Evolutionary conservation across 2,329 filamentous ascomycete genomes (phyloP), one percentile per base, ranked within the genome.

Genomic region (Xylariaceae sp.): DNA sequence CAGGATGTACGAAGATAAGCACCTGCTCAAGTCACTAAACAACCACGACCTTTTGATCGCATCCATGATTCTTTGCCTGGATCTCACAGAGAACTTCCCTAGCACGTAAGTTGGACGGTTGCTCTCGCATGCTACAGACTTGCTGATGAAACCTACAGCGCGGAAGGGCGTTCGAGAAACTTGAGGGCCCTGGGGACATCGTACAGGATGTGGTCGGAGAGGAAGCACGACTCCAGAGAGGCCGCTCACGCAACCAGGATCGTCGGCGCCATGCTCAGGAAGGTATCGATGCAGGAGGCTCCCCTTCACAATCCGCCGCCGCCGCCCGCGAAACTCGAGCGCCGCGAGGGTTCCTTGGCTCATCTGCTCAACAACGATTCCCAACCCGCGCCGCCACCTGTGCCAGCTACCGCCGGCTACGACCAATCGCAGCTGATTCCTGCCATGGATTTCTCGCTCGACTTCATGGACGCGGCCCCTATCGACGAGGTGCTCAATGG

Each of bases 11-110:
- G 60, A 66, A 24, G 67, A 76, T 31, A 60, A 65, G 26, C 72
- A 68, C 53, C 70, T 77, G 57, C 49, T 76, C 6, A 65, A 65
- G 3, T 67, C 65, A 3, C 49, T 77, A 28, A 68, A 67, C 5
- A 55, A 70, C 15, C 70, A 75, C 21, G 70, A 77, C 42, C 78
- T 75, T 39, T 53, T 78, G 17, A 63, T 77, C 13, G 74, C 74
- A 0, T 66, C 71, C 10, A 78, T 77, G 70, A 67, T 78, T 25
- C 46, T 78, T 5, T 78, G 70, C 36, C 51, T 78, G 3, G 67
- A 71, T 40, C 50, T 70, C 10, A 58, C 56, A 16, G 63, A 66
- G 40, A 59, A 58, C 13, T 42, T 46, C 18, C 52, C 59, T 14
- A 57, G 54, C 40, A 57, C 48, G 64, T 64, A 52, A 43, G 54